Evolutionary conservation across 2,329 filamentous ascomycete genomes (phyloP).

Genomic region (Teratosphaeria nubilosa): DNA sequence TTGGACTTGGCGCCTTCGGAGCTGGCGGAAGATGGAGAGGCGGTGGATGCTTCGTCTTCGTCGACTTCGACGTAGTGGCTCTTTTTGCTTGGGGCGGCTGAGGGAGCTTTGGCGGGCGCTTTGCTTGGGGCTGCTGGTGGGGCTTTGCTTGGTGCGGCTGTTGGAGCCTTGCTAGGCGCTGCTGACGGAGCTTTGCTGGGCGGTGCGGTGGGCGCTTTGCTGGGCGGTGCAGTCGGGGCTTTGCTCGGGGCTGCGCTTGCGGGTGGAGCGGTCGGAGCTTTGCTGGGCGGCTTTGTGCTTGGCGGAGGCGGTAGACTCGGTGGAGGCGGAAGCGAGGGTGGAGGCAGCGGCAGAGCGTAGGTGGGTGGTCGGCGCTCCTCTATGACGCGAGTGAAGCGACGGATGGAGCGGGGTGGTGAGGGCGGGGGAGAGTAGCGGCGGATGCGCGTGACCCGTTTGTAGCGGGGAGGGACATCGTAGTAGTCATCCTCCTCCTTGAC

Average conservation of each 20-base stretch:
- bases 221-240: not conserved
- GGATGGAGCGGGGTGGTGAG: constrained; percentile 9
- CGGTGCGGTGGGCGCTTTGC: not conserved
- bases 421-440: constrained; percentile 19
- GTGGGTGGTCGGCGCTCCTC: constrained; percentile 10
- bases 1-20: constrained; percentile 21
- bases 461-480: constrained; percentile 17
- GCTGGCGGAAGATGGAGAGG: constrained; percentile 13
- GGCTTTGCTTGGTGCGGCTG: not conserved
- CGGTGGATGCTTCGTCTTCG: constrained; percentile 18
- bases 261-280: not conserved
- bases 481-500: constrained; percentile 34
- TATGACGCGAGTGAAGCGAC: constrained; percentile 3
- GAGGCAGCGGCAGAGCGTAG: not conserved
- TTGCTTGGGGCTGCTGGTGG: not conserved
- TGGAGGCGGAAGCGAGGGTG: not conserved
- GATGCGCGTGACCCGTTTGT: constrained; percentile 29
- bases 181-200: not conserved
- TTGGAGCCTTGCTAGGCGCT: not conserved
- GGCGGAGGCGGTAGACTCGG: not conserved
- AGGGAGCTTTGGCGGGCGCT: not conserved
- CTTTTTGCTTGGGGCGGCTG: constrained; percentile 8
- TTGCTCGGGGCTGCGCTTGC: not conserved
- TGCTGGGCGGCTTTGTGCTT: not conserved
- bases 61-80: constrained; percentile 38